Evolutionary conservation across 1,284 basidiomycete genomes (phyloP).

Genomic region (Ceratobasidium sp.): DNA sequence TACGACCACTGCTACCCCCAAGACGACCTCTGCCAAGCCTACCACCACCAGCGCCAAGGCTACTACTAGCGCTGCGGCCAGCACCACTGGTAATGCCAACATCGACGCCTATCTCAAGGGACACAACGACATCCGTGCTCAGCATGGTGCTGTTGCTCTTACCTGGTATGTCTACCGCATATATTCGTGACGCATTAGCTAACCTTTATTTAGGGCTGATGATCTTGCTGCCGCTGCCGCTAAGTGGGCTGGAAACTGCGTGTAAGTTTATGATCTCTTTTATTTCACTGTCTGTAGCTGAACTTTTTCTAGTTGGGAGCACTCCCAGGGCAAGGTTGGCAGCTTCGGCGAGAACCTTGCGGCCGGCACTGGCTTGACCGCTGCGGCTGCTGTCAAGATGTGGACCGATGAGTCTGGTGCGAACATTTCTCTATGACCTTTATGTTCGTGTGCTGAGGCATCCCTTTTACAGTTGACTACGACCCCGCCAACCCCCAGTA

Average conservation of each 20-base stretch:
- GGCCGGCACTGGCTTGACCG: slow-evolving; percentile 64
- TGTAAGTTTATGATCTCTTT: slow-evolving; percentile 37
- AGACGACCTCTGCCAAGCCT: background rate
- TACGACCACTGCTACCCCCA: background rate
- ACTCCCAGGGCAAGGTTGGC: slow-evolving; percentile 55
- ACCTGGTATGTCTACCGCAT: slow-evolving; percentile 57
- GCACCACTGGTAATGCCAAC: slow-evolving; percentile 25
- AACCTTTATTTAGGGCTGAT: slow-evolving; percentile 47
- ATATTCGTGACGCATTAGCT: background rate
- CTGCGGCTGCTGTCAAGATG: slow-evolving; percentile 58
- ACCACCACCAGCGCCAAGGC: slow-evolving; percentile 18
- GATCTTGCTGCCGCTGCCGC: slow-evolving; percentile 60
- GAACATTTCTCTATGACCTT: slow-evolving; percentile 45
- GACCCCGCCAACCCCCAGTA: slow-evolving; percentile 51
- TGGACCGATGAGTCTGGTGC: slow-evolving; percentile 64
- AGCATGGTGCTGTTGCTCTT: slow-evolving; percentile 58
- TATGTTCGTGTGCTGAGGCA: background rate
- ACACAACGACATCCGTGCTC: slow-evolving; percentile 62
- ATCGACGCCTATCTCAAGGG: slow-evolving; percentile 41
- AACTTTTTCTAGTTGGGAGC: slow-evolving; percentile 52
- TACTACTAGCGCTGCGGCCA: background rate
- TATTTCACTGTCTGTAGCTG: background rate
- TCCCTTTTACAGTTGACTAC: slow-evolving; percentile 49
- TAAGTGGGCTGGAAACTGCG: slow-evolving; percentile 62
- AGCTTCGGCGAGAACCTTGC: slow-evolving; percentile 67